A percentile compares a stretch with the other conserved stretches of the same genome.
Evolutionary conservation across 2,329 filamentous ascomycete species (phyloP).

Genomic region (Colletotrichum higginsianum): DNA sequence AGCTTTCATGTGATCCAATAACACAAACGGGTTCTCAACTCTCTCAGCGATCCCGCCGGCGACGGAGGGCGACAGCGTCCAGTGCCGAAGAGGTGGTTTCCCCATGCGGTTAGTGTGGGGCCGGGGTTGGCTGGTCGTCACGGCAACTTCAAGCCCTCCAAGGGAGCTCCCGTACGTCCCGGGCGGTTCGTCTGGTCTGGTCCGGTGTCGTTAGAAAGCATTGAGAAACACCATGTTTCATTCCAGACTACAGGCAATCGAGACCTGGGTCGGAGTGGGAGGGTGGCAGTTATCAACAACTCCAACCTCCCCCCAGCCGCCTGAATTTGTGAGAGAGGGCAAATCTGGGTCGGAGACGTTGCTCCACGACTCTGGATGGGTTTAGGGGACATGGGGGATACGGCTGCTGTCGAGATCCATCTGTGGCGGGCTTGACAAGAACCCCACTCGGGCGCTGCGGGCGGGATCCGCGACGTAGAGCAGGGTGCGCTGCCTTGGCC

Average conservation of each 20-base stretch:
- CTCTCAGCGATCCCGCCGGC: constrained; percentile 14
- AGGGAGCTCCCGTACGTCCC: constrained; percentile 35
- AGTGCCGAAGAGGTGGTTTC: constrained; percentile 31
- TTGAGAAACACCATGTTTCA: background rate
- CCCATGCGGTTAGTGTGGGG: constrained; percentile 22
- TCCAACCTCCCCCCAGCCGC: constrained; percentile 31
- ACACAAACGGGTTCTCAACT: constrained; percentile 8
- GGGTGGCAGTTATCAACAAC: constrained; percentile 33
- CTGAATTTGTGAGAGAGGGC: constrained; percentile 5
- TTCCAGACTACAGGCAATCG: background rate
- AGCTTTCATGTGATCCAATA: constrained; percentile 34
- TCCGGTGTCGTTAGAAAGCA: constrained; percentile 9
- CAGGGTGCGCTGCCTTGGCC: constrained; percentile 32
- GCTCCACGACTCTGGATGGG: constrained; percentile 19
- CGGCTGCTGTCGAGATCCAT: constrained; percentile 22
- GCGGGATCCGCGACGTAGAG: constrained; percentile 35
- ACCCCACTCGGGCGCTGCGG: constrained; percentile 32
- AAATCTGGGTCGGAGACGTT: constrained; percentile 22
- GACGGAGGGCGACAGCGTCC: constrained; percentile 13
- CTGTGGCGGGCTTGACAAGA: constrained; percentile 15
- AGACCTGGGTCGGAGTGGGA: background rate
- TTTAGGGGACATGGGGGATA: constrained; percentile 29
- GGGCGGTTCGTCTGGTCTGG: constrained; percentile 34
- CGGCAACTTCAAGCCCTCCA: constrained; percentile 21
- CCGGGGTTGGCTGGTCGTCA: constrained; percentile 24